A percentile compares a stretch with the other conserved stretches of the same genome.
phyloP scores from a whole-genome alignment of 2,329 filamentous ascomycete genomes.

The Alternaria metachromatica region DNA sequence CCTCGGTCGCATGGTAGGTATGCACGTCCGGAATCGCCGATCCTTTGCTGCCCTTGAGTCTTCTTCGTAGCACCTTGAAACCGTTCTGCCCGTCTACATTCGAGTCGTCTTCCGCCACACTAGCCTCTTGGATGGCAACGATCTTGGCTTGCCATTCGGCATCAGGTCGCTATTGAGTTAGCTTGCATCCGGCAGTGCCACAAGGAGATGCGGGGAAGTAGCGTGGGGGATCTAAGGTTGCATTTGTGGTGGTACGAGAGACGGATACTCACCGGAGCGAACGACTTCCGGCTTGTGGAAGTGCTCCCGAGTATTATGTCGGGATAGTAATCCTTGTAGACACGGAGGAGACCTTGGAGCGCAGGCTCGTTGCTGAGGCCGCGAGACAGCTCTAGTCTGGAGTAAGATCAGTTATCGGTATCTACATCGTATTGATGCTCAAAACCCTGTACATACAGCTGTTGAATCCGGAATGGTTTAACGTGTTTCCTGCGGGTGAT shows the following conservation, averaged over 20 bases:
- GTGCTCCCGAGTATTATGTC: conserved; percentile 81
- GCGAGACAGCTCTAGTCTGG: conserved; percentile 57
- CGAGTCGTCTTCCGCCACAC: conserved; percentile 50
- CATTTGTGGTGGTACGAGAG: conserved; percentile 20
- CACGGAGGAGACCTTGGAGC: conserved; percentile 74
- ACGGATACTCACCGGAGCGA: conserved; percentile 47
- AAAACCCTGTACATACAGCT: conserved; percentile 54
- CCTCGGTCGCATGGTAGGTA: conserved; percentile 74
- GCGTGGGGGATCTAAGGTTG: conserved; percentile 8
- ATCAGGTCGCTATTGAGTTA: conserved; percentile 67
- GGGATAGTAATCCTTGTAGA: conserved; percentile 92
- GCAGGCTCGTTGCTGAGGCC: conserved; percentile 70
- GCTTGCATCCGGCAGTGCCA: conserved; percentile 22
- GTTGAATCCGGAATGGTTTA: conserved; percentile 81
- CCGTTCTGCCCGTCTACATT: conserved; percentile 54
- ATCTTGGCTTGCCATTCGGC: conserved; percentile 74
- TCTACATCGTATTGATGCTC: background rate
- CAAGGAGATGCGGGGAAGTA: conserved; percentile 19
- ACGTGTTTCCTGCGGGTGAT: conserved; percentile 84
- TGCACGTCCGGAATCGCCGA: conserved; percentile 69
- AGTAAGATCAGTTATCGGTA: conserved; percentile 27
- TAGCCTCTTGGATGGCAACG: conserved; percentile 69
- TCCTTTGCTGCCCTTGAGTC: conserved; percentile 57
- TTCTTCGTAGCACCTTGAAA: conserved; percentile 68
- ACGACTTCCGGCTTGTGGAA: conserved; percentile 52